phyloP scores from a whole-genome alignment of 495 filamentous ascomycete genomes.

The Trichoderma gamsii region DNA sequence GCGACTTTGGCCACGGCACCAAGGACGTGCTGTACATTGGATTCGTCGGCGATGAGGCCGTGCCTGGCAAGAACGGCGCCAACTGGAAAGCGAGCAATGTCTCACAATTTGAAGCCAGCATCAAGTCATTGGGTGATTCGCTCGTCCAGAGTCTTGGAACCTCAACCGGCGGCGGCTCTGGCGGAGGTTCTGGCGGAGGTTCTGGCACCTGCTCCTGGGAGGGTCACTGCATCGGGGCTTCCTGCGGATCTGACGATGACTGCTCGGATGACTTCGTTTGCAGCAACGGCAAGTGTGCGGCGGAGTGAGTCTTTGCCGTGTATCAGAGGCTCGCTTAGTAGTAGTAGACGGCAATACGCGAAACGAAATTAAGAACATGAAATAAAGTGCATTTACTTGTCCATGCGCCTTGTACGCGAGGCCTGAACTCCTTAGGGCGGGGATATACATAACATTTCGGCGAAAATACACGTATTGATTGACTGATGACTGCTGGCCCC shows the following conservation, averaged over 20 bases:
- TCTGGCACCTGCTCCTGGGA: neutral
- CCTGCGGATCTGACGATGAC: neutral
- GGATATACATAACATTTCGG: too few species aligned
- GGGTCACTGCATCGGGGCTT: neutral
- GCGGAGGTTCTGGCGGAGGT: neutral
- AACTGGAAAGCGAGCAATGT: slow-evolving; percentile 38
- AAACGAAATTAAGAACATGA: too few species aligned
- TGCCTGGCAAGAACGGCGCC: slow-evolving; percentile 42
- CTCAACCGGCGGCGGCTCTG: neutral
- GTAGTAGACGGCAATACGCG: too few species aligned
- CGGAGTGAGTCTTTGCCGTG: neutral
- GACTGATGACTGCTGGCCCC: too few species aligned
- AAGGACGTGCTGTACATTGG: slow-evolving; percentile 52
- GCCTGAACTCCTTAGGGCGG: too few species aligned
- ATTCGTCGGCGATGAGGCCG: slow-evolving; percentile 44
- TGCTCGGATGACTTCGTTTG: neutral
- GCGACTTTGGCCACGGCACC: slow-evolving; percentile 44
- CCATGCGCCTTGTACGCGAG: too few species aligned
- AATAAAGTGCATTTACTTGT: too few species aligned
- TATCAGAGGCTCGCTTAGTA: too few species aligned
- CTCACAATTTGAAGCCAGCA: neutral
- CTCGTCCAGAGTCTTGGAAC: neutral
- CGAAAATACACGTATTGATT: too few species aligned
- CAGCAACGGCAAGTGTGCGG: neutral
- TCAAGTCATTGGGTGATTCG: neutral